Evolutionary conservation across 805 yeast species (phyloP).

Genomic region (Kazachstania viticola): DNA sequence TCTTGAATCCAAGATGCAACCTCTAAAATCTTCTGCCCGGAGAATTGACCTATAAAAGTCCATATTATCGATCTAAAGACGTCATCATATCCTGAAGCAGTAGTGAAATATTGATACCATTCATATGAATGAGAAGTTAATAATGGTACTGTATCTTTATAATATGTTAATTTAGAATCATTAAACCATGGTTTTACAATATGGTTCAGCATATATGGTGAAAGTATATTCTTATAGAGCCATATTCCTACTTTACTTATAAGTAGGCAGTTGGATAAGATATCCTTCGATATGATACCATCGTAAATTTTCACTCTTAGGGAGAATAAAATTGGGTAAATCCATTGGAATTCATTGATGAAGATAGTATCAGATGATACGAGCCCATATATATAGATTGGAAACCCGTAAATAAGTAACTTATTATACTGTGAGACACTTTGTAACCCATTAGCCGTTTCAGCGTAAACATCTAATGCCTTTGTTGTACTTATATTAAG

Average conservation of each 20-base stretch:
- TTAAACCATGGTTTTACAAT: background rate
- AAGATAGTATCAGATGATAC: background rate
- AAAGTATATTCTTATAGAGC: background rate
- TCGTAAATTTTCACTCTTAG: constrained; percentile 5
- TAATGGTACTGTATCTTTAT: background rate
- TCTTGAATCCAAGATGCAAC: background rate
- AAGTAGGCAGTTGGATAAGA: constrained; percentile 2
- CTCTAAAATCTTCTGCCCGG: constrained; percentile 6
- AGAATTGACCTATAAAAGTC: constrained; percentile 11
- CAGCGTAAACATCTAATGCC: constrained; percentile 19
- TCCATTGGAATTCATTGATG: constrained; percentile 8
- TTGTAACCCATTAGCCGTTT: constrained; percentile 12
- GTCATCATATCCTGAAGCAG: constrained; percentile 8
- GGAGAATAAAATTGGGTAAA: constrained; percentile 9
- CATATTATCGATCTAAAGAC: constrained; percentile 8
- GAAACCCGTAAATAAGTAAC: constrained; percentile 14
- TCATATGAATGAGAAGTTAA: background rate
- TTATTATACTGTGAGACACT: constrained; percentile 12
- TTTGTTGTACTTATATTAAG: constrained; percentile 18
- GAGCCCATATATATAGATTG: constrained; percentile 8
- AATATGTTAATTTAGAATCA: background rate
- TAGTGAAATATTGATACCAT: constrained; percentile 1
- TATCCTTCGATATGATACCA: background rate
- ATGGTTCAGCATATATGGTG: background rate
- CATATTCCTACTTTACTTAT: background rate